These are phyloP conservation scores for Tricholoma saponaceum DNA, from an alignment of 768 basidiomycete genomes.

Conservation along the genomic window DNA sequence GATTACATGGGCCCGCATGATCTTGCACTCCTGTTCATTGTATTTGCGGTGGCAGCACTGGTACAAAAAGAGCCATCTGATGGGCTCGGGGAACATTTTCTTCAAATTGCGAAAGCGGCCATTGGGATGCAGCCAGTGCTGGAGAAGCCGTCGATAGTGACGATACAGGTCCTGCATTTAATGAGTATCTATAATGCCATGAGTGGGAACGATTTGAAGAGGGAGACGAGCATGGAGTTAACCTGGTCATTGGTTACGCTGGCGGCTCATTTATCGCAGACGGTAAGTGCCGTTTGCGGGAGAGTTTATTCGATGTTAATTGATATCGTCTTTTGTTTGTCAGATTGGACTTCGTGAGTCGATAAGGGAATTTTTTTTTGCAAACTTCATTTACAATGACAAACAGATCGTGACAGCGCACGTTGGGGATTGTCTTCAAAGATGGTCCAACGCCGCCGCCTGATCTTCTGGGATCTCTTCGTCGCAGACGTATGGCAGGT, in stretches of 20 bases:
- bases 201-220: conserved; percentile 57
- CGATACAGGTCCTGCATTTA: conserved; percentile 66
- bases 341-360: conserved; percentile 68
- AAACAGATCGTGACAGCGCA: conserved; percentile 58
- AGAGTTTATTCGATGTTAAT: not conserved
- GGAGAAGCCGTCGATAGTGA: conserved; percentile 67
- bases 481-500: conserved; percentile 70
- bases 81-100: conserved; percentile 54
- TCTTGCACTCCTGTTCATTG: conserved; percentile 43
- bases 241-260: conserved; percentile 65
- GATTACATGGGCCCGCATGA: conserved; percentile 43
- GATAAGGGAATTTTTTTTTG: not conserved
- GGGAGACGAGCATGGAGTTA: conserved; percentile 69
- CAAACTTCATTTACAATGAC: conserved; percentile 2
- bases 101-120: conserved; percentile 62
- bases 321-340: not conserved
- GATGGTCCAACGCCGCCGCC: conserved; percentile 60
- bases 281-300: conserved; percentile 36
- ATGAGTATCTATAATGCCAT: conserved; percentile 68
- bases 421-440: conserved; percentile 60
- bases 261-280: conserved; percentile 62
- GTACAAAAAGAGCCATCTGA: conserved; percentile 27
- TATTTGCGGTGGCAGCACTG: conserved; percentile 53
- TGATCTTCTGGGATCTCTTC: conserved; percentile 78
- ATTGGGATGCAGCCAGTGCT: conserved; percentile 64